A percentile compares a stretch with the other conserved stretches of the same genome.
phyloP scores from a whole-genome alignment of 1,139 yeast genomes.

The Zygoascus meyerae region DNA sequence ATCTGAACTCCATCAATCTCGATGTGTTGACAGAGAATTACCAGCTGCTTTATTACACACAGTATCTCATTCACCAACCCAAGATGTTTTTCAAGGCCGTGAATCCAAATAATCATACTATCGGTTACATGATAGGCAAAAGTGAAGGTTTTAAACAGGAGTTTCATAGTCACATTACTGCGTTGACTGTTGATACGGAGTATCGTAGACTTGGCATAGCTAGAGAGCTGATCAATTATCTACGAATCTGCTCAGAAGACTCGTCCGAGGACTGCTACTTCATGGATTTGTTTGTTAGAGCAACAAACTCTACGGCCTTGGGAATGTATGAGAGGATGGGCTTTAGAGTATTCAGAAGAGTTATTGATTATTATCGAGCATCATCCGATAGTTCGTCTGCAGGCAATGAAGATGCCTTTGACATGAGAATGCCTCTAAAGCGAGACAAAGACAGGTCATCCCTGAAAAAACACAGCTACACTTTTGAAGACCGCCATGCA shows the following conservation, averaged over 20 bases:
- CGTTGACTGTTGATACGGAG: constrained; percentile 81
- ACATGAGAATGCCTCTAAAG: constrained; percentile 46
- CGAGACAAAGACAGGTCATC: constrained; percentile 42
- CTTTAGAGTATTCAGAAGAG: constrained; percentile 77
- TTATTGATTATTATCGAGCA: constrained; percentile 67
- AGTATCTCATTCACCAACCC: constrained; percentile 85
- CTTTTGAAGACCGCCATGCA: constrained; percentile 24
- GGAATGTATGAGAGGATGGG: constrained; percentile 81
- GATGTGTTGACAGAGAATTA: constrained; percentile 91
- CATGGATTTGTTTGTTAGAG: constrained; percentile 85
- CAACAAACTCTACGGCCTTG: constrained; percentile 74
- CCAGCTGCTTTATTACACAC: constrained; percentile 74
- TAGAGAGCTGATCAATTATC: constrained; percentile 56
- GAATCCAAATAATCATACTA: constrained; percentile 33
- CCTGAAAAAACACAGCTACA: constrained; percentile 22
- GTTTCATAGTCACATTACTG: constrained; percentile 97
- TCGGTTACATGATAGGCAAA: constrained; percentile 77
- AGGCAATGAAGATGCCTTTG: constrained; percentile 73
- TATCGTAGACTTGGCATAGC: constrained; percentile 86
- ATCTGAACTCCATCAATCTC: constrained; percentile 66
- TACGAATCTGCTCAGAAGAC: constrained; percentile 66
- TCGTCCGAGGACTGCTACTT: constrained; percentile 56
- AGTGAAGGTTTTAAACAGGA: constrained; percentile 79
- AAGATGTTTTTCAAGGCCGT: constrained; percentile 73
- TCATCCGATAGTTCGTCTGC: constrained; percentile 38